Percentiles rank a stretch among this genome's conserved stretches.
Conservation (phyloP, 139 green algal genomes). For the Chlorella ohadii region DNA sequence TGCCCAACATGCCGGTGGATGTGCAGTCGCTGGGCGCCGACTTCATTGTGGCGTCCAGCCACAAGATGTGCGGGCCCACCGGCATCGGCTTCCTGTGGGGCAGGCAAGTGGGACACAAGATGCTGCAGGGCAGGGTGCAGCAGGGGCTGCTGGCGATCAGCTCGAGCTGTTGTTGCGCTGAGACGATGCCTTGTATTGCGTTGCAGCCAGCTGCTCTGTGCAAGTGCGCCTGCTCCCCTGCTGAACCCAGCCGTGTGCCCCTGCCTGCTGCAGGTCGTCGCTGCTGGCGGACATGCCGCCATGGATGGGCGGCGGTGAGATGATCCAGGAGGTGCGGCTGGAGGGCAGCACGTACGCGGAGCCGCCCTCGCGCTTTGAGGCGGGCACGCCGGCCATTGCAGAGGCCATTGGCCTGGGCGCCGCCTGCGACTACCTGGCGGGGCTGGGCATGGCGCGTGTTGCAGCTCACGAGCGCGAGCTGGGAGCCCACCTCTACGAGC, state of each 20-base stretch:
- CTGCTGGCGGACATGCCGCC: constrained; percentile 93
- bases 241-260: no score
- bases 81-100: constrained; percentile 99
- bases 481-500: constrained; percentile 82
- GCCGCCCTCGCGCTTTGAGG: constrained; percentile 95
- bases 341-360: constrained; percentile 92
- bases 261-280: constrained; percentile 56
- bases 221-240: no score
- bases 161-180: no score
- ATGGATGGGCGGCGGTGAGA: constrained; percentile 98
- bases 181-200: no score
- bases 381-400: constrained; percentile 96
- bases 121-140: neutral
- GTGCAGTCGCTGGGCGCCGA: constrained; percentile 91
- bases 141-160: no score
- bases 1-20: constrained; percentile 96
- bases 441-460: constrained; percentile 81
- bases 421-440: constrained; percentile 79
- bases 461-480: constrained; percentile 86
- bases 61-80: constrained; percentile 98
- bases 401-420: constrained; percentile 79
- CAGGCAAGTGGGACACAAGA: constrained; percentile 28
- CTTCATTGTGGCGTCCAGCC: constrained; percentile 93
- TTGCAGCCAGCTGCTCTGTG: no score
- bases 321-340: constrained; percentile 97